Base-by-base conservation (phyloP, 2,329 filamentous ascomycete genomes). In the Beauveria bassiana region DNA sequence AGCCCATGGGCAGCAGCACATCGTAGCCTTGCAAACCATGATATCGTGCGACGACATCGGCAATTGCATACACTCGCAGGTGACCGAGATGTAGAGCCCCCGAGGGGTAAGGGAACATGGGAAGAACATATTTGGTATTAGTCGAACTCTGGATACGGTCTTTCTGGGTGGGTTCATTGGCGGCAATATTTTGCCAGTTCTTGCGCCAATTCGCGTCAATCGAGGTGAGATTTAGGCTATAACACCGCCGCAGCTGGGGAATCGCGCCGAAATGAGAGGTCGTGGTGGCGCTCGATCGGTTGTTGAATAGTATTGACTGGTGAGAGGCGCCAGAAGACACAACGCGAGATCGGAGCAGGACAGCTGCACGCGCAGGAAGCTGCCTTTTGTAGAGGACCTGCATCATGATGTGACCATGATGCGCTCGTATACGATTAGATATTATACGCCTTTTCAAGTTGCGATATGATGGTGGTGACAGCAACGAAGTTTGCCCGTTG, bases 21-120 rank as follows among this genome's bases (percentile, higher is more conserved):
- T 89, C 76, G 66, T 86, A 80, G 18, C 91, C 91, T 66, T 87
- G 85, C 76, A 96, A 86, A 28, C 81, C 82, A 68, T 87, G 85
- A 70, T 87, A 96, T 59, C 92, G 84, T 16, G 91, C 86, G 58
- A 96, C 77, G 10, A 93, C 89, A 76, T 96, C 92, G 64, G 91
- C 91, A 65, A 96, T 95, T 43, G 91, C 91, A 77, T 96, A 96
- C 55, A 96, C 91, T 52, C 92, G 86, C 45, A 96, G 78, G 72
- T 96, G 92, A 16, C 92, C 92, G 64, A 96, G 85, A 72, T 96
- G 92, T 31, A 96, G 81, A 34, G 86, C 87, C 34, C 92, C 92
- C 0, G 92, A 96, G 1, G 92, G 92, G 72, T 96, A 96, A 0
- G 92, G 92, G 70, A 96, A 96, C 92, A 96, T 96, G 66, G 92